Evolutionary conservation across 176 grass and related monocot genomes (phyloP), one percentile per base, ranked within the genome.

Genomic region (Coix lacrymajobi): DNA sequence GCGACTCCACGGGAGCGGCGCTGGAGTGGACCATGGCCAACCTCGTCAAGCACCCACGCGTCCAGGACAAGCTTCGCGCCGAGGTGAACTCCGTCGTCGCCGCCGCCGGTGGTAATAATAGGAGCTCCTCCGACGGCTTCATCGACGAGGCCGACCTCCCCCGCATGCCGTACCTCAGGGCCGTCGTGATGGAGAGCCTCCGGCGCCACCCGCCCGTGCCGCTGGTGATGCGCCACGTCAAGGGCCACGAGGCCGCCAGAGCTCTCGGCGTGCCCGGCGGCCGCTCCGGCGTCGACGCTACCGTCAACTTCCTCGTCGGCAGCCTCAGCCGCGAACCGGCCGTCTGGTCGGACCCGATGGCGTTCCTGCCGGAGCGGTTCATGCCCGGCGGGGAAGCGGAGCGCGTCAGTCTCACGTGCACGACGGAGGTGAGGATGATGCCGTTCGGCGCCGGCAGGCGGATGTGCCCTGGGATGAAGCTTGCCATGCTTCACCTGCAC

Each of bases 21-120:
- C 69, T 86, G 30, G 28, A 79, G 29, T 79, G 75, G 76, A 79
- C 69, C 66, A 86, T 79, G 75, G 76, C 76, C 51, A 86, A 86
- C 30, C 84, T 86, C 15, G 66, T 86, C 13, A 79, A 86, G n/a
- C 31, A 39, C 8, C 83, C 60, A 5, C 44, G 60, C 0, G 0
- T 69, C 8, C 83, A 85, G 66, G 2, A 14, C 15, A 85, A 79
- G 64, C 30, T 85, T 2, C 28, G 26, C n/a, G 7, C 2, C 37
- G 83, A 79, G 65, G 41, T 77, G 19, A 66, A 78, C 37, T 28
- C 65, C n/a, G 13, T 62, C 1, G 41, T 29, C 37, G 0, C 28
- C 20, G 11, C n/a, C n/a, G n/a, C n/a, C n/a, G n/a, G n/a, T n/a
- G n/a, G n/a, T n/a, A n/a, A n/a, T n/a, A n/a, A n/a, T n/a, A n/a